Conservation (phyloP, 148 eudicot genomes). For the Linanthus parryae region DNA sequence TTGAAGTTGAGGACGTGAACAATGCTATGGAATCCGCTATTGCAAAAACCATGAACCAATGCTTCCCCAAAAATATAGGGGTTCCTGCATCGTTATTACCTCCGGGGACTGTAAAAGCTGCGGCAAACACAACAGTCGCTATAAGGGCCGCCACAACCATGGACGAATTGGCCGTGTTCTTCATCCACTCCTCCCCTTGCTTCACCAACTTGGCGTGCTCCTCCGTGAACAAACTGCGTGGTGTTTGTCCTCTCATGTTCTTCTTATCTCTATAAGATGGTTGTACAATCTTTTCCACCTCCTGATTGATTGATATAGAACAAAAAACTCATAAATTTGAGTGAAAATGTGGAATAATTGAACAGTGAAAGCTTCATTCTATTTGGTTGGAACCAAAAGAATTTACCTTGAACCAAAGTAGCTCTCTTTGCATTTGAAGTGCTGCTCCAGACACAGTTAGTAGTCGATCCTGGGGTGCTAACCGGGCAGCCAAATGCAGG, state of each 20-base stretch:
- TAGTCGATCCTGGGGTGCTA: constrained; percentile 10
- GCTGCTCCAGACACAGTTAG: constrained; percentile 8
- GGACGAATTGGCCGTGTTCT: constrained; percentile 18
- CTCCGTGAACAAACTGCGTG: constrained; percentile 15
- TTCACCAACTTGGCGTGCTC: constrained; percentile 17
- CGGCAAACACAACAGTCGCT: constrained; percentile 22
- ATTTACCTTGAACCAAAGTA: constrained; percentile 14
- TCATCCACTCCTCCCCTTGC: constrained; percentile 29
- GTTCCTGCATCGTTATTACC: constrained; percentile 16
- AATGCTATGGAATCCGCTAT: constrained; percentile 11
- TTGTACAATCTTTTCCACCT: constrained; percentile 23
- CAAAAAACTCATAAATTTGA: no score
- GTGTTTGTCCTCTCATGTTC: constrained; percentile 11
- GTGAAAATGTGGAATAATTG: no score
- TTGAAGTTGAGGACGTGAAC: constrained; percentile 15
- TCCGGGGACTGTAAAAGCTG: constrained; percentile 28
- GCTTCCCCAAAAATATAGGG: constrained; percentile 1
- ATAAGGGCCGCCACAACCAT: constrained; percentile 24
- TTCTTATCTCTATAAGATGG: constrained; percentile 14
- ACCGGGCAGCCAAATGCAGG: constrained; percentile 13
- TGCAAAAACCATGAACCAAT: constrained; percentile 11
- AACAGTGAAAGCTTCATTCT: no score
- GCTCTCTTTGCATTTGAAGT: constrained; percentile 19
- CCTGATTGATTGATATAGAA: no score
- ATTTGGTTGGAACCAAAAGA: not conserved